Conservation (phyloP, 2,329 filamentous ascomycete genomes). For the Ceratocystis smalleyi region DNA sequence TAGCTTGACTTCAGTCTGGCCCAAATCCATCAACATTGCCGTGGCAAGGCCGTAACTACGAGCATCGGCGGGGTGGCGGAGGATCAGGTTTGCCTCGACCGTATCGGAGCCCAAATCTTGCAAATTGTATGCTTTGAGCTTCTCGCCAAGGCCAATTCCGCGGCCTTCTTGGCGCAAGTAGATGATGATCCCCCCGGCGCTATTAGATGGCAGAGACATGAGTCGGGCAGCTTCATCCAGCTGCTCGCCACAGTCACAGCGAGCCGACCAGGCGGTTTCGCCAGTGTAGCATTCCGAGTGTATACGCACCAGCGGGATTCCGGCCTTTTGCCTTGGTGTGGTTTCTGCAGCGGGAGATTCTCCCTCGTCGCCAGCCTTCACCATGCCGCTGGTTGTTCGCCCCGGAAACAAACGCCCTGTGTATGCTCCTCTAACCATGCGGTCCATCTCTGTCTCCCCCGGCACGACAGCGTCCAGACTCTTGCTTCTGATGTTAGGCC, state of each 20-base stretch:
- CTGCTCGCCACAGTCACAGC: conserved; percentile 96
- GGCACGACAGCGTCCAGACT: conserved; percentile 54
- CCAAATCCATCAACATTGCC: conserved; percentile 79
- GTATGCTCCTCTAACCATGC: conserved; percentile 91
- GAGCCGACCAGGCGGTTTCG: conserved; percentile 94
- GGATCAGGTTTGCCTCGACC: conserved; percentile 81
- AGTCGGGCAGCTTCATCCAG: conserved; percentile 87
- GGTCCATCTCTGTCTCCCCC: conserved; percentile 72
- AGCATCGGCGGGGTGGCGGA: conserved; percentile 87
- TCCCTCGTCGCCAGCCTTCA: conserved; percentile 18
- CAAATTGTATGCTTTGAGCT: conserved; percentile 94
- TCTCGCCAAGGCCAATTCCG: conserved; percentile 86
- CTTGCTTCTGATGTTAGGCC: conserved; percentile 61
- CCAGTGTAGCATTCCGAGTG: conserved; percentile 98
- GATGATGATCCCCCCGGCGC: conserved; percentile 73
- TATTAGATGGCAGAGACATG: conserved; percentile 57
- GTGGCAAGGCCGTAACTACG: conserved; percentile 93
- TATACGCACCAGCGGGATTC: conserved; percentile 65
- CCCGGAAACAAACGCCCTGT: conserved; percentile 76
- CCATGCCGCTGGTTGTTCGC: conserved; percentile 56
- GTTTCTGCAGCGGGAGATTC: neutral
- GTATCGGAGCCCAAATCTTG: conserved; percentile 96
- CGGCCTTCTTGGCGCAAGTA: conserved; percentile 93
- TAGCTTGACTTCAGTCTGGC: conserved; percentile 60
- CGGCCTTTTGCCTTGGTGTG: neutral